Conservation (phyloP, 2,329 filamentous ascomycete species). For the Alternaria gaisen region DNA sequence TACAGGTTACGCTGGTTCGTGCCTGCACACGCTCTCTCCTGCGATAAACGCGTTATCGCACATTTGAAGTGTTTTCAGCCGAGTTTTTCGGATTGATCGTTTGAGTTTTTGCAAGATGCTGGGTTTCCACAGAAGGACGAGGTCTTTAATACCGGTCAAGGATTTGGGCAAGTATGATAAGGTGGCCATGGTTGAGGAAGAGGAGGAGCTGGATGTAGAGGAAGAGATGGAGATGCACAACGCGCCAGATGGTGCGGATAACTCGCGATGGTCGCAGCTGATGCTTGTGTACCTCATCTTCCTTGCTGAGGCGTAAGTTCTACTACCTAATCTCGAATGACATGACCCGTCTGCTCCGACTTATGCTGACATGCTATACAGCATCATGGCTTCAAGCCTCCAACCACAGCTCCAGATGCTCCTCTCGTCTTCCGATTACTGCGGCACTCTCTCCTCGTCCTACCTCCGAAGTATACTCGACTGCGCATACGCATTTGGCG, state of each 20-base stretch:
- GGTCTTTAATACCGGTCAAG: constrained; percentile 56
- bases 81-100: constrained; percentile 9
- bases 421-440: constrained; percentile 55
- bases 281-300: constrained; percentile 57
- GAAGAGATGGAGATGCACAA: constrained; percentile 40
- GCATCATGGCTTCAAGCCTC: constrained; percentile 59
- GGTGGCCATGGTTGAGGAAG: constrained; percentile 41
- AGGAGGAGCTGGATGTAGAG: constrained; percentile 37
- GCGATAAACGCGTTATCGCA: constrained; percentile 24
- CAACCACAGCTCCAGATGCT: constrained; percentile 59
- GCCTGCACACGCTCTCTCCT: constrained; percentile 18
- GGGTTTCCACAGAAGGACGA: constrained; percentile 54
- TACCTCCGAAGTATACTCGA: constrained; percentile 59
- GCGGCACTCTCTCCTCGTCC: constrained; percentile 55
- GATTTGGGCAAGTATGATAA: constrained; percentile 54
- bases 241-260: constrained; percentile 26
- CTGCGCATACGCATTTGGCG: constrained; percentile 59
- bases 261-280: constrained; percentile 47
- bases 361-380: constrained; percentile 24
- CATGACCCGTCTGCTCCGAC: constrained; percentile 1
- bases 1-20: constrained; percentile 41
- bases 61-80: constrained; percentile 11
- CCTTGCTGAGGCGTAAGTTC: constrained; percentile 57
- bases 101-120: constrained; percentile 48
- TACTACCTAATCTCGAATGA: background rate